Evolutionary conservation across 345 rosid genomes (phyloP).

Genomic region (Linum trigynum): DNA sequence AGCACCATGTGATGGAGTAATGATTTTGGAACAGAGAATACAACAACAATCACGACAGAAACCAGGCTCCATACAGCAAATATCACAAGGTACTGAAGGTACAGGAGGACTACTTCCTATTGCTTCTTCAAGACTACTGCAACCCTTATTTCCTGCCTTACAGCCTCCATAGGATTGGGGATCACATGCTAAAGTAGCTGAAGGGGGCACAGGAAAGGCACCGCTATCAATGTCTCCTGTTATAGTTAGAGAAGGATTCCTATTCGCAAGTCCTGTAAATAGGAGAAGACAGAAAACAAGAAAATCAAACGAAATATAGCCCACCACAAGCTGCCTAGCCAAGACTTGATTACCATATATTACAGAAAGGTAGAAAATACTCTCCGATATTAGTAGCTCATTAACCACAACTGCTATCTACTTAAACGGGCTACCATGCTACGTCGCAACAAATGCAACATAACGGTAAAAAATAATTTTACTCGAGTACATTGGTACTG

Average conservation of each 20-base stretch:
- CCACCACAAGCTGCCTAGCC: no score
- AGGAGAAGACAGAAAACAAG: not conserved
- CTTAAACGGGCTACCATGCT: not conserved
- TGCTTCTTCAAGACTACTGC: slow-evolving; percentile 34
- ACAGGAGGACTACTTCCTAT: slow-evolving; percentile 19
- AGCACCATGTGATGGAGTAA: slow-evolving; percentile 40
- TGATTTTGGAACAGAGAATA: slow-evolving; percentile 61
- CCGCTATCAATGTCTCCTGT: slow-evolving; percentile 24
- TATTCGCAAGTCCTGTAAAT: not conserved
- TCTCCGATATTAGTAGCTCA: not conserved
- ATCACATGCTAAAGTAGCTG: slow-evolving; percentile 29
- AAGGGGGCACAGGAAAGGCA: slow-evolving; percentile 15
- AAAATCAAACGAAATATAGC: no score
- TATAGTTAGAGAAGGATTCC: not conserved
- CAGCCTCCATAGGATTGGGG: slow-evolving; percentile 32
- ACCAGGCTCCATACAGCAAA: slow-evolving; percentile 63
- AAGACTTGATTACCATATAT: not conserved
- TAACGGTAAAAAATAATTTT: no score
- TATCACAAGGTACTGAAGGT: slow-evolving; percentile 55
- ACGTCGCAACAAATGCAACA: not conserved
- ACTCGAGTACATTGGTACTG: no score
- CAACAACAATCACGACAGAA: slow-evolving; percentile 84
- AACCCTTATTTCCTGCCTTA: slow-evolving; percentile 60
- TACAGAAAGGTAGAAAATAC: not conserved
- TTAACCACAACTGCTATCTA: not conserved